phyloP scores from a whole-genome alignment of 202 grass and related monocot genomes.

The Saccharum hybrid region DNA sequence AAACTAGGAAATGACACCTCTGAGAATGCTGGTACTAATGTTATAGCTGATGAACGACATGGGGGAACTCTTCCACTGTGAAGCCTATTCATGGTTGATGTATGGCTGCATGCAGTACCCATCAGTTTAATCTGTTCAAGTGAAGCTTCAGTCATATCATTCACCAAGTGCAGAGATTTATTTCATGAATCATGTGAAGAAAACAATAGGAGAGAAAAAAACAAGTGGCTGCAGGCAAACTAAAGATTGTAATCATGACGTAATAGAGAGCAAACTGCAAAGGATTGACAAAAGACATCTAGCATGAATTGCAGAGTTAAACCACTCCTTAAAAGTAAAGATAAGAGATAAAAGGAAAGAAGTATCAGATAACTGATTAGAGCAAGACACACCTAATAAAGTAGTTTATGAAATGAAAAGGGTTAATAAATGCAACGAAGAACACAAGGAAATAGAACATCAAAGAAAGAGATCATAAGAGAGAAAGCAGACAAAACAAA shows the following conservation, averaged over 20 bases:
- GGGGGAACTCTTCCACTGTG: slow-evolving; percentile 33
- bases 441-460: slow-evolving; percentile 21
- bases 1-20: slow-evolving; percentile 37
- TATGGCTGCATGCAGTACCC: slow-evolving; percentile 20
- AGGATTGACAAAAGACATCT: not conserved
- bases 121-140: slow-evolving; percentile 32
- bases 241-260: slow-evolving; percentile 32
- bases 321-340: slow-evolving; percentile 11
- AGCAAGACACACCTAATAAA: slow-evolving; percentile 27
- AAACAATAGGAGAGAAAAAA: slow-evolving; percentile 2
- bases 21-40: slow-evolving; percentile 30
- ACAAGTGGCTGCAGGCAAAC: not conserved
- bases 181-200: slow-evolving; percentile 22
- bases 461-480: not conserved
- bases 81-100: slow-evolving; percentile 49
- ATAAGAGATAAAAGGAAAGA: not conserved
- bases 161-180: not conserved
- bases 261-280: not conserved
- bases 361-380: not conserved
- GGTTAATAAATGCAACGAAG: not conserved
- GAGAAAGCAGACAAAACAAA: slow-evolving; percentile 32
- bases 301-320: slow-evolving; percentile 31
- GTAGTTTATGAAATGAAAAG: not conserved
- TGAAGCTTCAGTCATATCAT: slow-evolving; percentile 18
- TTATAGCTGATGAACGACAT: slow-evolving; percentile 37